These are phyloP conservation scores for Rhytidiadelphus loreus DNA, from an alignment of 225 moss, liverwort and hornwort species.

Conservation along the genomic window DNA sequence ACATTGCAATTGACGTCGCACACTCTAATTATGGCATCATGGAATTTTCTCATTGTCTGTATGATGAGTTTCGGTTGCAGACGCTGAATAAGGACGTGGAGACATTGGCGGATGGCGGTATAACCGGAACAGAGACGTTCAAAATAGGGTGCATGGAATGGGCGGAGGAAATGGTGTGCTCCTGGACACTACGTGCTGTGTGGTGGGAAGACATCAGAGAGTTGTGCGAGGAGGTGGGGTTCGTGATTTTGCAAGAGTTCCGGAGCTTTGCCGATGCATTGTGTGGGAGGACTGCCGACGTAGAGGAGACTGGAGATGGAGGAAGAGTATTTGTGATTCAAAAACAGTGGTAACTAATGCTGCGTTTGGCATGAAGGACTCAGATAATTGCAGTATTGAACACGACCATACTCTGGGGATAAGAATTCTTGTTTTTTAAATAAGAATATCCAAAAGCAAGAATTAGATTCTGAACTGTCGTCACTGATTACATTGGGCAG, in stretches of 20 bases:
- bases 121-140: conserved; percentile 32
- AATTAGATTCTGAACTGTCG: neutral
- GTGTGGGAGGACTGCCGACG: conserved; percentile 15
- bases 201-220: conserved; percentile 42
- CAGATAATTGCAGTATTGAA: neutral
- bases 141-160: conserved; percentile 28
- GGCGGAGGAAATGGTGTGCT: conserved; percentile 24
- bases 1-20: neutral
- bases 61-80: conserved; percentile 4
- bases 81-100: conserved; percentile 23
- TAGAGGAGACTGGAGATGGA: conserved; percentile 24
- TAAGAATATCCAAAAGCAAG: neutral
- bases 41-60: neutral
- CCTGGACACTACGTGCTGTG: conserved; percentile 43
- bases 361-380: neutral
- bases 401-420: neutral
- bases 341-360: conserved; percentile 10
- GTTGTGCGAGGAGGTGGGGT: conserved; percentile 26
- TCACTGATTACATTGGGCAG: neutral
- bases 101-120: conserved; percentile 27
- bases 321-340: conserved; percentile 39
- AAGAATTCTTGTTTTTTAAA: neutral
- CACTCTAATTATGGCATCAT: neutral
- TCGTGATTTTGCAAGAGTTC: conserved; percentile 24
- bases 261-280: conserved; percentile 31